Conservation (phyloP, 371 early-diverging fungal species). For the Parasitella parasitica region DNA sequence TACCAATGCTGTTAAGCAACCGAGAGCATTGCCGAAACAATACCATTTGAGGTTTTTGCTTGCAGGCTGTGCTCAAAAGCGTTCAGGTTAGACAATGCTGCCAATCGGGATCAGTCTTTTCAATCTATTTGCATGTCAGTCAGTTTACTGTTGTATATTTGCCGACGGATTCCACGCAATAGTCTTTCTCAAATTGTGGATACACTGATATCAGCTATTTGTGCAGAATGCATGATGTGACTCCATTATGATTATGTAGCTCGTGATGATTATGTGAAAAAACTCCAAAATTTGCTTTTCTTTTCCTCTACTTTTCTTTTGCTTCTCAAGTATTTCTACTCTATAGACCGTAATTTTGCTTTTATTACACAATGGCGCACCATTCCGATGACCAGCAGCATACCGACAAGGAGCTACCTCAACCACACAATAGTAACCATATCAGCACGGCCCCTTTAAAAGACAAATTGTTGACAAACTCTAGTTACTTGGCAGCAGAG, state of each 20-base stretch:
- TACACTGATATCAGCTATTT: too few relatives aligned
- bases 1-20: too few relatives aligned
- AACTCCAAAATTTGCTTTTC: not conserved
- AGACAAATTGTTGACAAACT: conserved; percentile 49
- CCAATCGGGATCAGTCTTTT: too few relatives aligned
- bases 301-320: not conserved
- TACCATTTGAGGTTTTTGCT: too few relatives aligned
- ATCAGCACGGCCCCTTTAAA: conserved; percentile 44
- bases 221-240: not conserved
- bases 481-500: conserved; percentile 53
- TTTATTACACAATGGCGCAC: not conserved
- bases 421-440: conserved; percentile 51
- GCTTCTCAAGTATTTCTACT: not conserved
- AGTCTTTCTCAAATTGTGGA: too few relatives aligned
- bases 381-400: not conserved
- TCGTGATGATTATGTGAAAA: conserved; percentile 1
- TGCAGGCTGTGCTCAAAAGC: too few relatives aligned
- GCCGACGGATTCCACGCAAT: too few relatives aligned
- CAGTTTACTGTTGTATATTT: too few relatives aligned
- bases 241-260: not conserved
- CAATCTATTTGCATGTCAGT: too few relatives aligned
- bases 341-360: too few relatives aligned
- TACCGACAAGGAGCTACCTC: conserved; percentile 32
- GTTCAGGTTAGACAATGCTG: too few relatives aligned
- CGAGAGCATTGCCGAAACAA: too few relatives aligned